Conservation (phyloP, 164 flowering plant genomes). For the Magnolia sinica region DNA sequence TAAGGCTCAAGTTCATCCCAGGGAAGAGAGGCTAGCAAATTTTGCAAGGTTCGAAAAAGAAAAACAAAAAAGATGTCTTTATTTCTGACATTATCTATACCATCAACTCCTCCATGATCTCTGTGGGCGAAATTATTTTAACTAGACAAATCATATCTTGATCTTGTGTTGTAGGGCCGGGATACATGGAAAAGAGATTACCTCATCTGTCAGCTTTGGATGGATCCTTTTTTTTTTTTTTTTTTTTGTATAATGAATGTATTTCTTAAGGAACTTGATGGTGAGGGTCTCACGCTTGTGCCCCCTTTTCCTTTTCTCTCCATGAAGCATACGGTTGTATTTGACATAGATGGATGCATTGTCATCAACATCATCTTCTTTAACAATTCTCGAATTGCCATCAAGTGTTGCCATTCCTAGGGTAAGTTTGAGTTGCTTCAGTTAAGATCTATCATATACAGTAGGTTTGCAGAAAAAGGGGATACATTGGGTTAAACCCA, state of each 20-base stretch:
- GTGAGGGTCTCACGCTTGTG: constrained; percentile 76
- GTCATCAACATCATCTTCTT: constrained; percentile 68
- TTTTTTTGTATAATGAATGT: constrained; percentile 95
- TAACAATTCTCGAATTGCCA: constrained; percentile 51
- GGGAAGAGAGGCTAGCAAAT: too few species aligned
- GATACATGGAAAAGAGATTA: constrained; percentile 15
- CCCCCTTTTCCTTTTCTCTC: constrained; percentile 55
- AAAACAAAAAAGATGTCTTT: too few species aligned
- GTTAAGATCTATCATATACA: constrained; percentile 8
- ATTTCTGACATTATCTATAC: too few species aligned
- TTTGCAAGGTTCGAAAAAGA: too few species aligned
- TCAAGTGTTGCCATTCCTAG: constrained; percentile 42
- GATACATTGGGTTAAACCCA: not conserved
- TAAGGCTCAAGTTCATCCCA: too few species aligned
- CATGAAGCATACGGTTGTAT: constrained; percentile 87
- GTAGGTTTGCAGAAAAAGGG: not conserved
- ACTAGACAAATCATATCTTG: not conserved
- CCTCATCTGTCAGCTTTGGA: constrained; percentile 97
- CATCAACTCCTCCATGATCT: too few species aligned
- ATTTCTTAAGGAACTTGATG: constrained; percentile 91
- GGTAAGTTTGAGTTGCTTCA: constrained; percentile 15
- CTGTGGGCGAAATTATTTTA: not conserved
- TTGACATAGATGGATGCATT: constrained; percentile 77
- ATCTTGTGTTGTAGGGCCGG: not conserved
- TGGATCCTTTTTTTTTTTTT: constrained; percentile 80